A percentile compares a stretch with the other conserved stretches of the same genome.
phyloP scores from a whole-genome alignment of 768 basidiomycete species.

The Candolleomyces efflorescens region DNA sequence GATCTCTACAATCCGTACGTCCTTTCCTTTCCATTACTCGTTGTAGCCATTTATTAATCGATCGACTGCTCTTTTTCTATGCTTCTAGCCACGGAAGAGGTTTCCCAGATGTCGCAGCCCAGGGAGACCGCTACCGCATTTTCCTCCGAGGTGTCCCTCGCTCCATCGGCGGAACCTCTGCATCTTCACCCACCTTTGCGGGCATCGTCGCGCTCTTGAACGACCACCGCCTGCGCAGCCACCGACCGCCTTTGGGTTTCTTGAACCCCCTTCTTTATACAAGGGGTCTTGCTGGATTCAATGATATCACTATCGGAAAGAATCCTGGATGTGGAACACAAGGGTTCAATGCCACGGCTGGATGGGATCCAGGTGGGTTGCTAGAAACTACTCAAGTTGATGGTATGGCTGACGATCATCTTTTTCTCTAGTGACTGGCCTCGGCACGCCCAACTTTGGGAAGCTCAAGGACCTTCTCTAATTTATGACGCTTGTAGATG shows the following conservation, averaged over 20 bases:
- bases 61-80: not conserved
- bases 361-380: constrained; percentile 59
- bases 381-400: not conserved
- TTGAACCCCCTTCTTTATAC: constrained; percentile 61
- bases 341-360: constrained; percentile 56
- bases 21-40: not conserved
- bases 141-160: constrained; percentile 33
- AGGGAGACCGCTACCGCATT: constrained; percentile 45
- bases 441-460: constrained; percentile 52
- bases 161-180: constrained; percentile 61
- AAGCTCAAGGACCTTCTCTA: constrained; percentile 30
- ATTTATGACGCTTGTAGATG: not conserved
- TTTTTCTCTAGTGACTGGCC: constrained; percentile 38
- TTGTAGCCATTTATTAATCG: not conserved
- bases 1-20: constrained; percentile 53
- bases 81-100: constrained; percentile 29
- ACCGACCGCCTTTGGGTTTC: constrained; percentile 51
- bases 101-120: constrained; percentile 66
- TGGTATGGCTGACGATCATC: not conserved
- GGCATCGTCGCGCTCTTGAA: constrained; percentile 63
- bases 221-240: constrained; percentile 47
- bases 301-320: constrained; percentile 56
- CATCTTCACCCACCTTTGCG: constrained; percentile 60
- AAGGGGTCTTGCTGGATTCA: constrained; percentile 35
- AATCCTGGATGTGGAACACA: constrained; percentile 58